Base-by-base conservation (phyloP, 2,329 filamentous ascomycete genomes). In the Ascochyta pisi region DNA sequence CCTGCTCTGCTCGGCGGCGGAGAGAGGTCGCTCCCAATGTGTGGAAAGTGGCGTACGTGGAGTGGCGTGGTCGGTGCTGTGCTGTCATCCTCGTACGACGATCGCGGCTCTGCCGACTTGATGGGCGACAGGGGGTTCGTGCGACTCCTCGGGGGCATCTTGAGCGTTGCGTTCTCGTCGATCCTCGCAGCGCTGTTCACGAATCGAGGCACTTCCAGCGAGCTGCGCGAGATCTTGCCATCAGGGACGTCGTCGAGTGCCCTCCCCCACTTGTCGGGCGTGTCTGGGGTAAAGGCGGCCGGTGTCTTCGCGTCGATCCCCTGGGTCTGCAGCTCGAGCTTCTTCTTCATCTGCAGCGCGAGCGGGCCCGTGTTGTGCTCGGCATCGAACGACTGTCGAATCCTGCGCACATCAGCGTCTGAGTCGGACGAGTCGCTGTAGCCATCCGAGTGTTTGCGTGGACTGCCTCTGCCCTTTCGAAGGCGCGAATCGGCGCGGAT, bases 381-480 rank as follows among this genome's bases (percentile, higher is more conserved):
- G 15, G 68, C 64, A 13, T 75, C 72, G 15, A 59, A 63, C 9
- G 85, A 86, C 10, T 79, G 79, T 48, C 79, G 81, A 45, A 82
- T 81, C 27, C 83, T 80, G 43, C 80, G 56, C 62, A 82, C 81
- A 41, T 81, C 81, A 43, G 84, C 80, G 16, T 81, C 73, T 4
- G 70, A 76, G 24, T 68, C 73, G 10, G 75, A 76, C 1, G 68
- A 65, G 29, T 73, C 70, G 2, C 69, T 68, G 39, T 68, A 62
- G 19, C 66, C 73, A 8, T 61, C 60, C 6, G 72, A 69, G 37
- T 54, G 50, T 13, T 50, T 50, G 15, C 46, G 50, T 8, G 55
- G 55, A 23, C 55, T 58, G 19, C 44, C 38, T 35, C 41, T 50
- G 35, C 46, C 50, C 27, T 44, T 58, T 9, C 68, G 68, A 12